Evolutionary conservation across 1,284 basidiomycete genomes (phyloP).

Genomic region (Hemileia vastatrix): DNA sequence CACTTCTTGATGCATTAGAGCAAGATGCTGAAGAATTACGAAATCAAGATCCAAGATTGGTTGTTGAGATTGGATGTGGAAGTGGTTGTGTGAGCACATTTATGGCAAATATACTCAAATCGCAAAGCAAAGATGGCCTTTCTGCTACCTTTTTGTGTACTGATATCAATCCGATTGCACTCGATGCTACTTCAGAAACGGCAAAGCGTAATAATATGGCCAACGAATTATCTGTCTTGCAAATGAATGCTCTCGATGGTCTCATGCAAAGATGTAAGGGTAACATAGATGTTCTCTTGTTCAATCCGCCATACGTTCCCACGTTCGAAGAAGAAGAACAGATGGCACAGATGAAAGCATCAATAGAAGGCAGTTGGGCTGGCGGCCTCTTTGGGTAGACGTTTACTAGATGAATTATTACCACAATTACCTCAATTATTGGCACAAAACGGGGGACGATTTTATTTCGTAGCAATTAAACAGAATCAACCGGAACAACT

Average conservation of each 20-base stretch:
- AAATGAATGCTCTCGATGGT: not conserved
- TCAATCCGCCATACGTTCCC: constrained; percentile 44
- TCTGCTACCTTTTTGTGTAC: too few species aligned
- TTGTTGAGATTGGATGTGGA: constrained; percentile 40
- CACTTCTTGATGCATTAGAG: constrained; percentile 42
- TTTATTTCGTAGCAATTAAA: too few species aligned
- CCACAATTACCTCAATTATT: too few species aligned
- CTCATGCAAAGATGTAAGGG: not conserved
- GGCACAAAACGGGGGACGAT: too few species aligned
- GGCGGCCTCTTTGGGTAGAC: too few species aligned
- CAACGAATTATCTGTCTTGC: not conserved
- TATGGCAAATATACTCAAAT: constrained; percentile 29
- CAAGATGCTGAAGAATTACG: constrained; percentile 10
- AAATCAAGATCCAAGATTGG: constrained; percentile 22
- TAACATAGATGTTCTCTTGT: constrained; percentile 37
- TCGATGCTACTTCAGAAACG: too few species aligned
- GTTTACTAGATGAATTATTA: too few species aligned
- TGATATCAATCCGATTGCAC: too few species aligned
- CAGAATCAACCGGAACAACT: too few species aligned
- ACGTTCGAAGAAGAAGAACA: constrained; percentile 43
- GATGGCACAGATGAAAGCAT: too few species aligned
- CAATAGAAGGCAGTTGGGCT: too few species aligned
- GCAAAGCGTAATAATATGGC: too few species aligned
- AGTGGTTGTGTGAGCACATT: constrained; percentile 39
- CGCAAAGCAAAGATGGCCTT: not conserved